Conservation (phyloP, 2,329 filamentous ascomycete species). For the Hirsutella thompsonii region DNA sequence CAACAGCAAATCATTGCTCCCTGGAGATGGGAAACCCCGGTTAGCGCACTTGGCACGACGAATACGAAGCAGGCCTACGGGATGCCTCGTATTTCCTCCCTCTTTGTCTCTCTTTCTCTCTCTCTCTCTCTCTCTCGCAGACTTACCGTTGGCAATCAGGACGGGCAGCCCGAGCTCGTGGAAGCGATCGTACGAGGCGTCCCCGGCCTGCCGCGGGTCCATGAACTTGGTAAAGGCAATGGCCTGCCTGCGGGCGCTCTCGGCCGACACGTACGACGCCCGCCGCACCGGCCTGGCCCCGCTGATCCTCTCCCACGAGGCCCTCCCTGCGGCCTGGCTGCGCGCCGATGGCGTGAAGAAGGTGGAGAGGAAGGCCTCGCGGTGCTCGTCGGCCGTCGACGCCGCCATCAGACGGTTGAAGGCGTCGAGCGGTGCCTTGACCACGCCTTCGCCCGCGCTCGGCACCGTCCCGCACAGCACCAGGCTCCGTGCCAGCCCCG, state of each 20-base stretch:
- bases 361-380: slow-evolving; percentile 17
- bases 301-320: slow-evolving; percentile 21
- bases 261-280: slow-evolving; percentile 12
- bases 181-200: slow-evolving; percentile 20
- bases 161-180: slow-evolving; percentile 21
- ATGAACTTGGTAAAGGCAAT: slow-evolving; percentile 22
- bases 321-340: slow-evolving; percentile 18
- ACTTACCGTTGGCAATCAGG: slow-evolving; percentile 24
- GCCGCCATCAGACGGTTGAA: slow-evolving; percentile 20
- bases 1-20: slow-evolving; percentile 19
- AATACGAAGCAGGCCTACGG: too few relatives aligned
- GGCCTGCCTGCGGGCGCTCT: slow-evolving; percentile 15
- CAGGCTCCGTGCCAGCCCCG: slow-evolving; percentile 23
- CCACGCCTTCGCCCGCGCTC: slow-evolving; percentile 22
- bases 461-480: slow-evolving; percentile 31
- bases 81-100: too few relatives aligned
- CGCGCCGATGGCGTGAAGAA: slow-evolving; percentile 20
- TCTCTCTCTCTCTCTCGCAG: too few relatives aligned
- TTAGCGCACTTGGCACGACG: neutral
- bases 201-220: slow-evolving; percentile 16
- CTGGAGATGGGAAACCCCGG: slow-evolving; percentile 5
- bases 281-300: slow-evolving; percentile 13
- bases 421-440: slow-evolving; percentile 14
- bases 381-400: slow-evolving; percentile 17
- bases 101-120: too few relatives aligned